Conservation (phyloP, 2,329 filamentous ascomycete species). For the Fusarium annulatum region DNA sequence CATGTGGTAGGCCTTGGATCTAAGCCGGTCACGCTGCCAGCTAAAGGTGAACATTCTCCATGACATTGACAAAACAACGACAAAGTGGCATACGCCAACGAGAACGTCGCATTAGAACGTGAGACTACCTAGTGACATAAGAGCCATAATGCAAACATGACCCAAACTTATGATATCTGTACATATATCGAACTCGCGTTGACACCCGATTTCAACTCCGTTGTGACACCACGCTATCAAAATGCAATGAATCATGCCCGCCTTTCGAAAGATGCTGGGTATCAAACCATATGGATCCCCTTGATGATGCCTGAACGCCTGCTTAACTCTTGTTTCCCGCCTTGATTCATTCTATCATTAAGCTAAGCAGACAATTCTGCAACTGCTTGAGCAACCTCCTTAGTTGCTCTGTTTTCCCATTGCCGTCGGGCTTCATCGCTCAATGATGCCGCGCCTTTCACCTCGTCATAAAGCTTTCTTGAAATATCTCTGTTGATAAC, state of each 20-base stretch:
- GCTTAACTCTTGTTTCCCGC: conserved; percentile 41
- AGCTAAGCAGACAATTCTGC: conserved; percentile 63
- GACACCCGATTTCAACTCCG: conserved; percentile 39
- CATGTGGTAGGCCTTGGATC: not conserved
- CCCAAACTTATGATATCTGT: conserved; percentile 26
- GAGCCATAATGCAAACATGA: conserved; percentile 26
- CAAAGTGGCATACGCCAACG: not conserved
- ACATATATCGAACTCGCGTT: conserved; percentile 21
- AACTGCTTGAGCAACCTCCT: conserved; percentile 83
- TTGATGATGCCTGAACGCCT: conserved; percentile 47
- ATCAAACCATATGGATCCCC: conserved; percentile 47
- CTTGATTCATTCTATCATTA: conserved; percentile 49
- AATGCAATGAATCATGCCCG: conserved; percentile 44
- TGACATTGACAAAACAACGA: not conserved
- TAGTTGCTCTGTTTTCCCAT: conserved; percentile 80
- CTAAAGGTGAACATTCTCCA: not conserved
- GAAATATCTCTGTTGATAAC: conserved; percentile 92
- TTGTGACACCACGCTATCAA: conserved; percentile 42
- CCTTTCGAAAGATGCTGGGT: conserved; percentile 48
- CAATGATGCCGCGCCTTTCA: conserved; percentile 65
- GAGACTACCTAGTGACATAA: conserved; percentile 33
- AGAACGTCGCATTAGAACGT: conserved; percentile 36
- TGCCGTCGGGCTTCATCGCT: conserved; percentile 73
- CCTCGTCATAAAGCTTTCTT: conserved; percentile 83
- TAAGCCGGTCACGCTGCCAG: not conserved